Evolutionary conservation across 2,329 filamentous ascomycete genomes (phyloP).

Genomic region (Fusarium aywerte): DNA sequence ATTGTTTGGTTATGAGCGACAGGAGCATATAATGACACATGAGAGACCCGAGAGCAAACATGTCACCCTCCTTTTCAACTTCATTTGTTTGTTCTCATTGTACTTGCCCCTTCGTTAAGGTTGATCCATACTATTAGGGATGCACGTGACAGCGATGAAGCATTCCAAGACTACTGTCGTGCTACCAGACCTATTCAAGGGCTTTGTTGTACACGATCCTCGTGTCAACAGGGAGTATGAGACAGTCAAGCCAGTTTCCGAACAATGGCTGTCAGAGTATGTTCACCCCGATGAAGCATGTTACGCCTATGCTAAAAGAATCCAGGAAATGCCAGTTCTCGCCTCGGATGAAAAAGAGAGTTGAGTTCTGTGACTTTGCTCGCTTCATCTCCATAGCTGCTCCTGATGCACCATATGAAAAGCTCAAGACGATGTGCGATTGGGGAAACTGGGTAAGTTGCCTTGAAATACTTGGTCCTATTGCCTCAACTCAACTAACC

Average conservation of each 20-base stretch:
- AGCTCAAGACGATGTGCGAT: conserved; percentile 23
- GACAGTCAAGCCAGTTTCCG: conserved; percentile 14
- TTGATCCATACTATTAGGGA: not conserved
- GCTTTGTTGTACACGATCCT: conserved; percentile 6
- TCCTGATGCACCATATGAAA: conserved; percentile 12
- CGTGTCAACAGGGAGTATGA: conserved; percentile 9
- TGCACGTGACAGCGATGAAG: not conserved
- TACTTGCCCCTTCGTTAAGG: too few species aligned
- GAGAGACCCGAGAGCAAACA: not conserved
- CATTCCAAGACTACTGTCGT: conserved; percentile 1
- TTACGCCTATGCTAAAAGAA: accelerated
- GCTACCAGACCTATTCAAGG: conserved; percentile 12
- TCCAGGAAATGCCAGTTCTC: conserved; percentile 9
- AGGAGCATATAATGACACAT: conserved; percentile 6
- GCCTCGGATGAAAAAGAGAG: conserved; percentile 11
- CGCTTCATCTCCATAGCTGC: conserved; percentile 17
- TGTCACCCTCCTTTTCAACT: not conserved
- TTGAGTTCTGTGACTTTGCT: conserved; percentile 26
- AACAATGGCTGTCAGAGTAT: conserved; percentile 23
- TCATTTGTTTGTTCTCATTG: too few species aligned
- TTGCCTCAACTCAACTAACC: too few species aligned
- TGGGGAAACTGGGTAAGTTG: conserved; percentile 26
- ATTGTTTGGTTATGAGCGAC: not conserved
- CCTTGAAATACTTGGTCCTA: accelerated
- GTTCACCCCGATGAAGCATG: accelerated